A percentile compares a stretch with the other conserved stretches of the same genome.
Conservation (phyloP, 345 rosid genomes). For the Trapa incisa region DNA sequence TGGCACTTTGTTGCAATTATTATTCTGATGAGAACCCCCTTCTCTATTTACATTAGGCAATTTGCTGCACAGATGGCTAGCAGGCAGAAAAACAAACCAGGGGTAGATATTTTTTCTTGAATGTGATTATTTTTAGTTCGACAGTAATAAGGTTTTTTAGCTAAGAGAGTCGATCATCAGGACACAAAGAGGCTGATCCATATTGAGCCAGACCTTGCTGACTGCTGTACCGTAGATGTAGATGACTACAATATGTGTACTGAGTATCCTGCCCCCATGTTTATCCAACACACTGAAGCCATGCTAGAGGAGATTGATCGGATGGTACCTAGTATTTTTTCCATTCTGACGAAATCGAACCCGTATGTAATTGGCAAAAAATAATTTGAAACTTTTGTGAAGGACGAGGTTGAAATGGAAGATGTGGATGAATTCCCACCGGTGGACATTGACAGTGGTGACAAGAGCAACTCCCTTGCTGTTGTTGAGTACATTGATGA, state of each 20-base stretch:
- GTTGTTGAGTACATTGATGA: slow-evolving; percentile 78
- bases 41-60: slow-evolving; percentile 32
- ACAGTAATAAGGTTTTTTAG: background rate
- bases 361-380: background rate
- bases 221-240: slow-evolving; percentile 33
- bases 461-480: slow-evolving; percentile 61
- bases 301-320: slow-evolving; percentile 76
- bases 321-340: slow-evolving; percentile 38
- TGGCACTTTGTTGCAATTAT: background rate
- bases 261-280: slow-evolving; percentile 64
- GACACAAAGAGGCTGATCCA: slow-evolving; percentile 28
- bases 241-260: slow-evolving; percentile 24
- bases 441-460: slow-evolving; percentile 59
- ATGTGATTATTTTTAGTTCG: background rate
- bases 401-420: slow-evolving; percentile 92
- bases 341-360: background rate
- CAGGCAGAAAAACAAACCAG: slow-evolving; percentile 37
- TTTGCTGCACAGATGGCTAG: slow-evolving; percentile 73
- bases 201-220: slow-evolving; percentile 18
- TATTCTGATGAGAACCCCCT: slow-evolving; percentile 2
- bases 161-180: slow-evolving; percentile 15
- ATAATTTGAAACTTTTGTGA: background rate
- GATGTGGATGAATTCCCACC: slow-evolving; percentile 42
- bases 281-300: slow-evolving; percentile 80
- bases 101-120: slow-evolving; percentile 17